Base-by-base conservation (phyloP, 768 basidiomycete species). In the Macrocybe gigantea region DNA sequence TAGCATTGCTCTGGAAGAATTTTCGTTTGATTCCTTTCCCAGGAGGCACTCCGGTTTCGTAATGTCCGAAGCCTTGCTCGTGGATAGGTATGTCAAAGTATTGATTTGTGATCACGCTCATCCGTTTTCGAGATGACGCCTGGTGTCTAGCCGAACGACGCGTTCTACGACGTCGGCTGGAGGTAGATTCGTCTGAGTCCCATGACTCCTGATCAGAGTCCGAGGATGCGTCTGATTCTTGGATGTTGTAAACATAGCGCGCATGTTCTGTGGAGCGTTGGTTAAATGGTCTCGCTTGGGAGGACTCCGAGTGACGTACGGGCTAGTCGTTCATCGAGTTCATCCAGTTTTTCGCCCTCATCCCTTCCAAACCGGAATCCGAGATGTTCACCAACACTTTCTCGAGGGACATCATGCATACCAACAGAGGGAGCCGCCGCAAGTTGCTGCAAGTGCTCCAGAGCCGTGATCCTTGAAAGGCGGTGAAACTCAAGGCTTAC, bases 351-450 rank as follows among this genome's bases (percentile, higher is more conserved):
- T 37, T 74, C 73, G 22, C 22, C 22, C 22, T 22, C 22, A 34
- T 73, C 73, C 9, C 78, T 74, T 32, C 75, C 73, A 30, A 61
- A 62, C 11, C 69, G 70, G 49, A 86, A 72, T 0, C 80, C 80
- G 5, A 89, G 67, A 53, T 88, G 83, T 33, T 72, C 65, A 3
- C 74, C 77, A 5, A 95, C 54, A 33, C 79, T 80, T 54, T 89
- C 81, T 37, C 75, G 64, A 0, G 93, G 93, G 1, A 91, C 85
- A 42, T 86, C 82, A 15, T 93, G 91, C 73, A 95, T 78, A 39
- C 80, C 83, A 0, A 91, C 90, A 5, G 90, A 90, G 1, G 96
- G 96, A 0, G 89, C 91, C 61, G 49, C 79, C 67, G 42, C 69
- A 62, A 63, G 67, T 53, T 68, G 80, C 72, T 63, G 63, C 11